Conservation (phyloP, 2,329 filamentous ascomycete genomes). For the Fusarium tjaetaba region DNA sequence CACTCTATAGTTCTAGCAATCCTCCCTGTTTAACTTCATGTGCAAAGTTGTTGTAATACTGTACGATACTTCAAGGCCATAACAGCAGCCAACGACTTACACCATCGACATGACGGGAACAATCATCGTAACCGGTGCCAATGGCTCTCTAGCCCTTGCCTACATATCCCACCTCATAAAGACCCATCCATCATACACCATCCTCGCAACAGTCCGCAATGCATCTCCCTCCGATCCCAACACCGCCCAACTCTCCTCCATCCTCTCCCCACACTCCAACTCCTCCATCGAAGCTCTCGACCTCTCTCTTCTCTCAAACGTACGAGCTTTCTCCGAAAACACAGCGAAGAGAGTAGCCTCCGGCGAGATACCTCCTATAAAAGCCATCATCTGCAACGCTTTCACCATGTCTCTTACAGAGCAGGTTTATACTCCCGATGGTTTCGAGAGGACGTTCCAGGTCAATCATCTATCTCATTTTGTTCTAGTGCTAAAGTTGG, state of each 20-base stretch:
- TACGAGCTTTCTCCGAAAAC: conserved; percentile 13
- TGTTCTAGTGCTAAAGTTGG: conserved; percentile 34
- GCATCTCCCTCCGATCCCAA: conserved; percentile 44
- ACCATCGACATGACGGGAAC: conserved; percentile 44
- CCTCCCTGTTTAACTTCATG: no score
- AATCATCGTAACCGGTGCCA: conserved; percentile 51
- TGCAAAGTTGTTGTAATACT: no score
- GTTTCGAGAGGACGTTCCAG: conserved; percentile 32
- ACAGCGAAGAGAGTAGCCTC: background rate
- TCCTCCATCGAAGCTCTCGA: conserved; percentile 26
- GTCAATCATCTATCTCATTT: conserved; percentile 34
- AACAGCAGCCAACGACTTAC: background rate
- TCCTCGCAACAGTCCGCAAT: conserved; percentile 49
- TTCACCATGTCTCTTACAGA: conserved; percentile 26
- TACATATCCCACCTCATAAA: conserved; percentile 28
- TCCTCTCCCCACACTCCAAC: conserved; percentile 13
- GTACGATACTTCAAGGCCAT: no score
- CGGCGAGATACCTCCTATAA: conserved; percentile 20
- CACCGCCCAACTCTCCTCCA: conserved; percentile 41
- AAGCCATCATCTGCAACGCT: conserved; percentile 36
- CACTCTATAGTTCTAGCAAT: no score
- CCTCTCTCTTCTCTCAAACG: conserved; percentile 9
- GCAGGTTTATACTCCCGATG: conserved; percentile 21
- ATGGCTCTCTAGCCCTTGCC: conserved; percentile 46
- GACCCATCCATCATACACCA: conserved; percentile 32